A percentile compares a stretch with the other conserved stretches of the same genome.
phyloP scores from a whole-genome alignment of 1,284 basidiomycete species.

The Thelephora terrestris region DNA sequence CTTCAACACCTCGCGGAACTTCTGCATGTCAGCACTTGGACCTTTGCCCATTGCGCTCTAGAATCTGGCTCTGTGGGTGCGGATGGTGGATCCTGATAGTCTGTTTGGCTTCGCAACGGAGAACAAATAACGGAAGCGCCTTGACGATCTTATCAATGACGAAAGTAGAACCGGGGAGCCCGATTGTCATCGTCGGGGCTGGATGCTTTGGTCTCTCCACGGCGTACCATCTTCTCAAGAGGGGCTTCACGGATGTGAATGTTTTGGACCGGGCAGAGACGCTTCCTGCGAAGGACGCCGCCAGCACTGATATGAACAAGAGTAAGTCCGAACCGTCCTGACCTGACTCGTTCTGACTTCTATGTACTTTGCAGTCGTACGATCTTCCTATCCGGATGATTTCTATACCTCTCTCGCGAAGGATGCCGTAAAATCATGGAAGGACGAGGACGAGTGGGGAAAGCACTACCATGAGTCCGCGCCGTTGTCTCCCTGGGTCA shows the following conservation, averaged over 20 bases:
- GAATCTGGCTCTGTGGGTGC: no score
- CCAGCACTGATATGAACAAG: conserved; percentile 81
- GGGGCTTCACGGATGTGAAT: conserved; percentile 61
- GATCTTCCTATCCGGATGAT: conserved; percentile 57
- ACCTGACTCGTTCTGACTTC: conserved; percentile 10
- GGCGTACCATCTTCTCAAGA: conserved; percentile 61
- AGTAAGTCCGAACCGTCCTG: conserved; percentile 31
- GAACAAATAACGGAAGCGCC: no score
- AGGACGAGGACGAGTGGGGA: conserved; percentile 51
- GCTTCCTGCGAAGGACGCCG: conserved; percentile 70
- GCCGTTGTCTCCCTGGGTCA: not conserved
- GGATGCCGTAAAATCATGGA: conserved; percentile 68
- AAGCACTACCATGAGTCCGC: conserved; percentile 75
- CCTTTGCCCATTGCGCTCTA: no score
- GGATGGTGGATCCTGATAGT: no score
- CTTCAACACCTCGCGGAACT: conserved; percentile 22
- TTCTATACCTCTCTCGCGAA: conserved; percentile 66
- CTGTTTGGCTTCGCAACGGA: no score
- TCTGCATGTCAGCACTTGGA: conserved; percentile 15
- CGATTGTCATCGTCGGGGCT: conserved; percentile 71
- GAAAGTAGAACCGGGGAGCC: conserved; percentile 10
- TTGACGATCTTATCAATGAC: not conserved
- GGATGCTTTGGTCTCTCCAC: conserved; percentile 84
- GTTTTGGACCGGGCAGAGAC: conserved; percentile 58
- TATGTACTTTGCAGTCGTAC: conserved; percentile 40